Base-by-base conservation (phyloP, 2,329 filamentous ascomycete species). In the Penicillium sp. region DNA sequence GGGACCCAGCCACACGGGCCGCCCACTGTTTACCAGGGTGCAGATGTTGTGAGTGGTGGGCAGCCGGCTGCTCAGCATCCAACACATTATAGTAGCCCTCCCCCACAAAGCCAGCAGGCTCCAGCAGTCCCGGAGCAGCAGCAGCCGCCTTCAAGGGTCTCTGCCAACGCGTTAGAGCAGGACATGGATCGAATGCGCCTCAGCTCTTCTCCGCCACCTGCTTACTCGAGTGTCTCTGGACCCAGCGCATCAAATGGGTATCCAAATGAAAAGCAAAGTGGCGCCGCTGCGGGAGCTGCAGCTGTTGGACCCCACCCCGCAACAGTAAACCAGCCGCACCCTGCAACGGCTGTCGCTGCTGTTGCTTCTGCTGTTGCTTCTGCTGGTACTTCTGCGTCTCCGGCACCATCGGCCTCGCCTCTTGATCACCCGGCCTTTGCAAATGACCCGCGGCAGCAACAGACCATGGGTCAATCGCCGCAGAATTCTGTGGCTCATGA, bases 21-120 rank as follows among this genome's bases (percentile, higher is more conserved):
- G 28, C 91, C 93, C 0, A 91, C 89, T 0, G 88, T 95, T 1
- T 97, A 96, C 63, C 93, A 96, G 73, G 94, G 94, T 6, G 82
- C 84, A 47, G 87, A 86, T 59, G 85, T 89, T 56, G 85, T 92
- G 6, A 58, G 58, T 33, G 52, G 60, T 72, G 80, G 72, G 43
- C 78, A 66, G 31, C 57, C 62, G 34, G 56, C 67, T 46, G 53
- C 58, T 51, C 60, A 74, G 9, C 59, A 62, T 51, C 57, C 54
- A 1, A 42, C 43, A 18, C 58, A 63, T 18, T 60, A 54, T 21
- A 39, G 53, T 74, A 55, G 74, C 73, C 48, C 76, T 65, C 70
- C 49, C 65, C 62, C 65, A 2, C 68, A 66, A 54, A 63, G 66
- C 12, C 57, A 57, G 23, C 47, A 54, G 3, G 47, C 56, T 45